Evolutionary conservation across 2,329 filamentous ascomycete genomes (phyloP).

Genomic region (Penicillium sp.): DNA sequence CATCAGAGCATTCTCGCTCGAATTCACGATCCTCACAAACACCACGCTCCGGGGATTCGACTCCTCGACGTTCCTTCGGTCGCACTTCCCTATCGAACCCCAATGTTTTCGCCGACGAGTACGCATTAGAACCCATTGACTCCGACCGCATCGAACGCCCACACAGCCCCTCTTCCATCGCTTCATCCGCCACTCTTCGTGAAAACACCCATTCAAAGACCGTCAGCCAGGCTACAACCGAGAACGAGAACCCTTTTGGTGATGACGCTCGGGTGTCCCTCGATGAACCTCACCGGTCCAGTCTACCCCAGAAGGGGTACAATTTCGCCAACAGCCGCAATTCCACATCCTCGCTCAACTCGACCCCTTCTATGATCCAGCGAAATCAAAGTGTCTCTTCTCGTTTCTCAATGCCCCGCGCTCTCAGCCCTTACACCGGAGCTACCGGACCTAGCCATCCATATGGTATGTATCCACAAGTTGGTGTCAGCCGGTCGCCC

Average conservation of each 20-base stretch:
- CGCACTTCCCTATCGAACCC: conserved; percentile 34
- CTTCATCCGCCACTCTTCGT: conserved; percentile 36
- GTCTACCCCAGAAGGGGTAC: conserved; percentile 37
- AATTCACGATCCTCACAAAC: conserved; percentile 33
- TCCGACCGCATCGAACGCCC: conserved; percentile 33
- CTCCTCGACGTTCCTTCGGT: conserved; percentile 32
- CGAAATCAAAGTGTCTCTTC: conserved; percentile 48
- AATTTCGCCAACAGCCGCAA: conserved; percentile 32
- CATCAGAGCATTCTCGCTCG: conserved; percentile 39
- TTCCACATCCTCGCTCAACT: conserved; percentile 33
- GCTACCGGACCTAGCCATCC: conserved; percentile 76
- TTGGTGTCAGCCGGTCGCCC: conserved; percentile 55
- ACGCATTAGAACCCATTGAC: conserved; percentile 46
- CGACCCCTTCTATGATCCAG: conserved; percentile 34
- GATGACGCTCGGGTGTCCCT: conserved; percentile 37
- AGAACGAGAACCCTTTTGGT: conserved; percentile 36
- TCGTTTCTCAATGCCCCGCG: conserved; percentile 47
- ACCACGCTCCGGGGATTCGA: conserved; percentile 30
- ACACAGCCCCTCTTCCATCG: conserved; percentile 33
- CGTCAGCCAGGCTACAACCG: conserved; percentile 23
- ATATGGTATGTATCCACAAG: conserved; percentile 80
- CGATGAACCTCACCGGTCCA: conserved; percentile 35
- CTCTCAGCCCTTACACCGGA: conserved; percentile 66
- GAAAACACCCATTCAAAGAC: conserved; percentile 29
- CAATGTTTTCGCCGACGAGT: conserved; percentile 52